Percentiles rank a stretch among this genome's conserved stretches.
These are phyloP conservation scores for Colletotrichum simmondsii DNA, from an alignment of 2,329 filamentous ascomycete genomes.

Conservation along the genomic window DNA sequence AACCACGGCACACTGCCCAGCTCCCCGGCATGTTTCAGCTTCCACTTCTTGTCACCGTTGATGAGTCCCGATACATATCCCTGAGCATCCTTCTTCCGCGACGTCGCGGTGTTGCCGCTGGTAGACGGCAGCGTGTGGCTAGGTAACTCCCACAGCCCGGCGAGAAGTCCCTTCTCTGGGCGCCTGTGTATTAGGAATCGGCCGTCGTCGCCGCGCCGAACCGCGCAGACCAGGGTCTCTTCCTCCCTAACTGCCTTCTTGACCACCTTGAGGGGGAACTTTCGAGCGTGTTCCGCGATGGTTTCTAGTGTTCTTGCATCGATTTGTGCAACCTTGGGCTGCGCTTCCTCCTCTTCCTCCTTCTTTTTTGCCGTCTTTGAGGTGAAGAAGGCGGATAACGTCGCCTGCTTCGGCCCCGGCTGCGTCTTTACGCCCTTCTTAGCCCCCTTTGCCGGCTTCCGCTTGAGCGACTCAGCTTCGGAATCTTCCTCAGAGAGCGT, in stretches of 20 bases:
- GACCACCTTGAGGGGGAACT: constrained; percentile 61
- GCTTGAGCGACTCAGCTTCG: neutral
- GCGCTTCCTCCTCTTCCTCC: constrained; percentile 5
- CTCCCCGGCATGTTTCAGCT: constrained; percentile 49
- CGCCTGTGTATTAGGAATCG: constrained; percentile 61
- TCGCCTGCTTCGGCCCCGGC: constrained; percentile 41
- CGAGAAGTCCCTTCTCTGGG: constrained; percentile 64
- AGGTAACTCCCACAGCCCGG: constrained; percentile 67
- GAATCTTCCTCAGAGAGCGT: constrained; percentile 6
- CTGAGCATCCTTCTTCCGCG: constrained; percentile 50
- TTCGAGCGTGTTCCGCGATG: constrained; percentile 57
- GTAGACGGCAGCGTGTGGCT: constrained; percentile 50
- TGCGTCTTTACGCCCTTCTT: constrained; percentile 8
- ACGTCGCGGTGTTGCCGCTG: constrained; percentile 40
- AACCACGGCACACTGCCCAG: constrained; percentile 66
- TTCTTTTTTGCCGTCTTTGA: constrained; percentile 40
- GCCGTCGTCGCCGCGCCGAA: constrained; percentile 53
- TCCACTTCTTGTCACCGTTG: neutral
- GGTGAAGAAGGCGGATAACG: constrained; percentile 47
- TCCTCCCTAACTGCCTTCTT: constrained; percentile 65
- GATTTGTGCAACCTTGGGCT: constrained; percentile 35
- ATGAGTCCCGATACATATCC: constrained; percentile 46
- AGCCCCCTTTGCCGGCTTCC: constrained; percentile 24
- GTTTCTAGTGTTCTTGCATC: constrained; percentile 40
- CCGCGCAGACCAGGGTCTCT: constrained; percentile 64